Percentiles rank a stretch among this genome's conserved stretches.
phyloP scores from a whole-genome alignment of 2,329 filamentous ascomycete species.

The Cordyceps javanica region DNA sequence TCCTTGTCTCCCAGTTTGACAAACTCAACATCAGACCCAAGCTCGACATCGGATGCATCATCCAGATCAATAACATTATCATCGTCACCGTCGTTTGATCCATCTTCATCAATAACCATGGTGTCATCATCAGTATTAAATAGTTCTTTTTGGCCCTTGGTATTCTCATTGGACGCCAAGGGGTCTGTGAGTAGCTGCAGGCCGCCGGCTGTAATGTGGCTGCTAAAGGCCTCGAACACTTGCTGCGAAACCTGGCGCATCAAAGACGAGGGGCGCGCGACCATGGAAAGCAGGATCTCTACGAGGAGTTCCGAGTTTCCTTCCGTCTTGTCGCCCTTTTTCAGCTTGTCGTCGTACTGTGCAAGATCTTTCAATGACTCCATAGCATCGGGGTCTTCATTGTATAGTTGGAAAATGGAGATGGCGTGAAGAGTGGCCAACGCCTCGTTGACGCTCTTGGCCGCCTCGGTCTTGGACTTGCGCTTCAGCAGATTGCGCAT shows the following conservation, averaged over 20 bases:
- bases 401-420: conserved; percentile 82
- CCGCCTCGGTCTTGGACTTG: conserved; percentile 28
- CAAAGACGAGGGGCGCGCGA: conserved; percentile 76
- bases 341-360: conserved; percentile 63
- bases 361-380: conserved; percentile 77
- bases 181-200: conserved; percentile 62
- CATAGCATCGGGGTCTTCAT: conserved; percentile 79
- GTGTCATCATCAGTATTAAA: conserved; percentile 66
- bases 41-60: conserved; percentile 40
- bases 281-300: conserved; percentile 84
- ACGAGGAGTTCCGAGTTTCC: conserved; percentile 67
- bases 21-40: conserved; percentile 45
- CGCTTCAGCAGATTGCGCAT: conserved; percentile 47
- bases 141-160: conserved; percentile 77
- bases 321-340: conserved; percentile 45
- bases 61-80: conserved; percentile 26
- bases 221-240: conserved; percentile 78
- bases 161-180: conserved; percentile 70
- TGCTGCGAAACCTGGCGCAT: conserved; percentile 83
- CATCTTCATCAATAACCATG: conserved; percentile 43
- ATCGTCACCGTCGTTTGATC: conserved; percentile 32
- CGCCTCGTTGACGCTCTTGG: conserved; percentile 47
- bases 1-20: conserved; percentile 35
- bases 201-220: conserved; percentile 66
- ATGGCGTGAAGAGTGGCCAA: conserved; percentile 78